These are phyloP conservation scores for Septoria petroselini DNA, from an alignment of 2,329 filamentous ascomycete genomes.

Conservation along the genomic window DNA sequence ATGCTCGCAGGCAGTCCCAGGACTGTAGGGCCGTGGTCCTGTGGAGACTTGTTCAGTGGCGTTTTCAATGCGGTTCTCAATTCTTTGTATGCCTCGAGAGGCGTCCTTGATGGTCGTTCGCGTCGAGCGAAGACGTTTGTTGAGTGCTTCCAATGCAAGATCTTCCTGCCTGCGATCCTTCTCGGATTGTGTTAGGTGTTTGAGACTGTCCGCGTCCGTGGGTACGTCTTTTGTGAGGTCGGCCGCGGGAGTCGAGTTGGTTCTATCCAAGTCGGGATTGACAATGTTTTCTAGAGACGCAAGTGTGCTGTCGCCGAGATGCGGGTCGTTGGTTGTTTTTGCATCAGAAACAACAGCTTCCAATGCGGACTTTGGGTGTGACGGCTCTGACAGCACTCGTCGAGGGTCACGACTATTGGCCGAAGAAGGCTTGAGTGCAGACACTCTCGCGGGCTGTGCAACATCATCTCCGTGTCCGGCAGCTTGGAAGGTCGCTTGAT, in stretches of 20 bases:
- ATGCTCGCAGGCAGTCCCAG: slow-evolving; percentile 24
- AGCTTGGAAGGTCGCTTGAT: neutral
- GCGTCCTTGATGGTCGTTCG: slow-evolving; percentile 46
- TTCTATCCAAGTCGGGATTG: slow-evolving; percentile 29
- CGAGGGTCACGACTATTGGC: slow-evolving; percentile 5
- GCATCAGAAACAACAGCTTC: slow-evolving; percentile 44
- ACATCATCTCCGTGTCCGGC: neutral
- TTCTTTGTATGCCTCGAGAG: slow-evolving; percentile 42
- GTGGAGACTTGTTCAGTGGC: slow-evolving; percentile 8
- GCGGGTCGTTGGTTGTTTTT: slow-evolving; percentile 30
- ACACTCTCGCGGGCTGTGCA: slow-evolving; percentile 4
- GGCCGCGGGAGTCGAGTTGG: slow-evolving; percentile 24
- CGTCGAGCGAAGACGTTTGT: slow-evolving; percentile 41
- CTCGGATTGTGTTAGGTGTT: slow-evolving; percentile 40
- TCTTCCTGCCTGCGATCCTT: slow-evolving; percentile 44
- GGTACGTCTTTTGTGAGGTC: slow-evolving; percentile 10
- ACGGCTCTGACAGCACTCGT: slow-evolving; percentile 20
- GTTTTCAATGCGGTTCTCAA: slow-evolving; percentile 43
- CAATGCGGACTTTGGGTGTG: slow-evolving; percentile 36
- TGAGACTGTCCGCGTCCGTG: slow-evolving; percentile 9
- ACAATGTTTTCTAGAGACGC: slow-evolving; percentile 49
- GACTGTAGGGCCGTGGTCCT: slow-evolving; percentile 12
- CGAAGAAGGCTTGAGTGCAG: slow-evolving; percentile 2
- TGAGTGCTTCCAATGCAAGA: slow-evolving; percentile 43
- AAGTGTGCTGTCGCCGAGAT: slow-evolving; percentile 48